These are phyloP conservation scores for Mortierella alpina DNA, from an alignment of 192 early-diverging fungal genomes.

Conservation along the genomic window DNA sequence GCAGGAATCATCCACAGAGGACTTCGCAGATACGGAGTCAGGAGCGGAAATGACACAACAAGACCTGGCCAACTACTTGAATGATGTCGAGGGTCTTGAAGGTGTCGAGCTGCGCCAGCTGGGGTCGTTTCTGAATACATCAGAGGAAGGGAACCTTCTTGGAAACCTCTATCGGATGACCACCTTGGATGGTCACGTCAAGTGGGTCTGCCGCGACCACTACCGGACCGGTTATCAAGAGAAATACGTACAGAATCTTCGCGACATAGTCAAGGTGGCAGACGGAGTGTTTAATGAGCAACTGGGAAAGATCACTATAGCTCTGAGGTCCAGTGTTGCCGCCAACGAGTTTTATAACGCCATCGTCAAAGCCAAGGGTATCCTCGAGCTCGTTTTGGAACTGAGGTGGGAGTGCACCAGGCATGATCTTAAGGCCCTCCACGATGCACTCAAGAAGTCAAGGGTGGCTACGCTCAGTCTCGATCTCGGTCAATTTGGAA, in stretches of 20 bases:
- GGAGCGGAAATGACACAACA: not conserved
- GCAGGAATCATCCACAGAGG: not conserved
- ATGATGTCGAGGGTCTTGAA: slow-evolving; percentile 17
- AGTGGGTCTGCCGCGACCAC: slow-evolving; percentile 36
- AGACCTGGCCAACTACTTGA: slow-evolving; percentile 3
- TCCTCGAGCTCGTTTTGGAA: slow-evolving; percentile 2
- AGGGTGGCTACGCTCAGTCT: slow-evolving; percentile 13
- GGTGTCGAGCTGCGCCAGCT: slow-evolving; percentile 29
- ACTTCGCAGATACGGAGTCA: not conserved
- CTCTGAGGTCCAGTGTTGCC: slow-evolving; percentile 2
- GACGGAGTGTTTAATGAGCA: slow-evolving; percentile 22
- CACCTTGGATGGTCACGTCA: slow-evolving; percentile 22
- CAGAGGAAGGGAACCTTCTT: not conserved
- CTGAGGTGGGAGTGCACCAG: not conserved
- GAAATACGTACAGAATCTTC: slow-evolving; percentile 3
- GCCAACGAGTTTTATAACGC: slow-evolving; percentile 18
- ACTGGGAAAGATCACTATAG: slow-evolving; percentile 14
- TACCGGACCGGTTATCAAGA: slow-evolving; percentile 17
- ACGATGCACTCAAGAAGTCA: slow-evolving; percentile 12
- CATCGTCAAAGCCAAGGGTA: slow-evolving; percentile 18
- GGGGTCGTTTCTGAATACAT: slow-evolving; percentile 7
- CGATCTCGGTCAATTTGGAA: slow-evolving; percentile 11
- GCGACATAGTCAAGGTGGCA: slow-evolving; percentile 2
- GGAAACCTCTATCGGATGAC: slow-evolving; percentile 23
- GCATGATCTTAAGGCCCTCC: not conserved